Percentiles rank a stretch among this genome's conserved stretches.
phyloP scores from a whole-genome alignment of 1,139 yeast species.

The Ashbya aceris region DNA sequence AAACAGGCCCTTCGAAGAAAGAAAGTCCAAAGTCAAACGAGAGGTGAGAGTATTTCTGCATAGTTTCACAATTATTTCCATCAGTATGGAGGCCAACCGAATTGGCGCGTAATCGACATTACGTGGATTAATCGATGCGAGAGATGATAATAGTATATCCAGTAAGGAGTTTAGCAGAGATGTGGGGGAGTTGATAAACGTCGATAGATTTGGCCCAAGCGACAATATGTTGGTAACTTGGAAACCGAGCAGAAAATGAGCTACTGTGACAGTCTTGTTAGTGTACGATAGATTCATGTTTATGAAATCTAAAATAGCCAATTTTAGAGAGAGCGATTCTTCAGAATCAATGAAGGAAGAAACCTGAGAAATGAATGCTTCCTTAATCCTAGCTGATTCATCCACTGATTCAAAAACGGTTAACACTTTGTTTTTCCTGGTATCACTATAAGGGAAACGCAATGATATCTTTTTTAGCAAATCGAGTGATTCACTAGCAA shows the following conservation, averaged over 20 bases:
- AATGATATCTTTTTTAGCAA: conserved; percentile 44
- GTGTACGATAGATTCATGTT: conserved; percentile 39
- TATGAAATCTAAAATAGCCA: conserved; percentile 51
- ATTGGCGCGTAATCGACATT: conserved; percentile 48
- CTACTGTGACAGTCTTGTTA: conserved; percentile 38
- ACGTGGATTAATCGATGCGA: conserved; percentile 35
- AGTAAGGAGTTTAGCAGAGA: conserved; percentile 52
- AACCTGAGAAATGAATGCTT: conserved; percentile 64
- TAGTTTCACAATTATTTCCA: conserved; percentile 54
- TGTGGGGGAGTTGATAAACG: conserved; percentile 41
- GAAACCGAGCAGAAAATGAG: conserved; percentile 76
- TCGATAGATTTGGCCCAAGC: conserved; percentile 36
- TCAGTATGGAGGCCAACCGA: conserved; percentile 45
- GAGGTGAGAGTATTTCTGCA: conserved; percentile 50
- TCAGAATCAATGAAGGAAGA: conserved; percentile 36
- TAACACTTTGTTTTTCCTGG: conserved; percentile 51
- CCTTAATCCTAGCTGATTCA: conserved; percentile 58
- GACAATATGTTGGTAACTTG: conserved; percentile 37
- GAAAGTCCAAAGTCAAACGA: conserved; percentile 39
- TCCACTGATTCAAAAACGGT: conserved; percentile 66
- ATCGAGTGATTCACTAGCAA: conserved; percentile 47
- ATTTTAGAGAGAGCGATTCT: conserved; percentile 41
- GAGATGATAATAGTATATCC: conserved; percentile 39
- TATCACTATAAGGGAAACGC: conserved; percentile 24
- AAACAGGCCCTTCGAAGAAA: conserved; percentile 46